These are phyloP conservation scores for Warburgia ugandensis DNA, from an alignment of 164 flowering plant genomes.

Conservation along the genomic window DNA sequence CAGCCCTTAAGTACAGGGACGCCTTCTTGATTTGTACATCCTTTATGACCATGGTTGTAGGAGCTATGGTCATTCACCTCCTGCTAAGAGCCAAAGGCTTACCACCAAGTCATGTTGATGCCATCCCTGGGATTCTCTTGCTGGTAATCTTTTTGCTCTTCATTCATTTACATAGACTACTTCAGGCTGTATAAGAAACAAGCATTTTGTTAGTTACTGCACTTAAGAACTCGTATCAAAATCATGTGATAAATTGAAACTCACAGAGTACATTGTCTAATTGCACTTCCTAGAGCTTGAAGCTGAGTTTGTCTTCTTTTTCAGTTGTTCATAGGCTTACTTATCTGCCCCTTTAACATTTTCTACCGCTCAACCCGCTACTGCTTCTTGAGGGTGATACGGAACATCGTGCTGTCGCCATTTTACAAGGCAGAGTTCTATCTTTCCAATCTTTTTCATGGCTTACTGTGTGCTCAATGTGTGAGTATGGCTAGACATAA, in stretches of 20 bases:
- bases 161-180: not conserved
- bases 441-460: too few species aligned
- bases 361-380: conserved; percentile 83
- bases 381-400: conserved; percentile 65
- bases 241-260: too few species aligned
- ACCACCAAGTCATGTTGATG: conserved; percentile 50
- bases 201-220: too few species aligned
- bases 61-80: conserved; percentile 80
- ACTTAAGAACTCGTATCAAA: too few species aligned
- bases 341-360: conserved; percentile 76
- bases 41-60: conserved; percentile 82
- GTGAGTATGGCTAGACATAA: too few species aligned
- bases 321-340: conserved; percentile 51
- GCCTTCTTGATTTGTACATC: conserved; percentile 86
- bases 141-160: conserved; percentile 32
- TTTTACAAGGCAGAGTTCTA: conserved; percentile 61
- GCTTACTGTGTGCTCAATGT: not conserved
- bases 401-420: conserved; percentile 88
- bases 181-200: too few species aligned
- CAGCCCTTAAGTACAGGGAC: conserved; percentile 78
- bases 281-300: too few species aligned
- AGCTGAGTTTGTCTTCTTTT: too few species aligned
- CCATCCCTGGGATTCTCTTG: conserved; percentile 78
- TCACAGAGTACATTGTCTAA: too few species aligned
- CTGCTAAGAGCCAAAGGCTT: conserved; percentile 50